Conservation (phyloP, 306 rosid species). For the Calophaca sinica region DNA sequence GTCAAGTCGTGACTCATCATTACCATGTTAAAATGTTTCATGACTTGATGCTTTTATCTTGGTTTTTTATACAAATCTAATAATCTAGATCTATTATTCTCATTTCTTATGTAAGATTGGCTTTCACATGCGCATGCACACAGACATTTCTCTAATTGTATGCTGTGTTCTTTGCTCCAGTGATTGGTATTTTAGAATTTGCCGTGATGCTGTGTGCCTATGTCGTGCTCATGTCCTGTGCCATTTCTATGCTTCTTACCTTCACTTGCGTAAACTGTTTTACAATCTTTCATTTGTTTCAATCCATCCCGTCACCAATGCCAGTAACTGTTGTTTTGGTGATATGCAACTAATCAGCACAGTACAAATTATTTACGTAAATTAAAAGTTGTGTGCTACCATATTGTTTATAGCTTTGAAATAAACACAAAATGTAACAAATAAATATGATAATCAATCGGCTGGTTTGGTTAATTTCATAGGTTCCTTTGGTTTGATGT, state of each 20-base stretch:
- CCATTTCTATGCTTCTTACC: background rate
- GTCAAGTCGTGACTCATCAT: too few species aligned
- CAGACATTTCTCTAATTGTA: background rate
- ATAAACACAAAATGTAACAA: background rate
- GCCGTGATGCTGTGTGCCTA: background rate
- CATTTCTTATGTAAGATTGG: background rate
- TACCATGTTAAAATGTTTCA: too few species aligned
- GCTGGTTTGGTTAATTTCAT: background rate
- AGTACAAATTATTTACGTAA: background rate
- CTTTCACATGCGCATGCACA: background rate
- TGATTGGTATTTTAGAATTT: background rate
- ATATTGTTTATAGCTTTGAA: background rate
- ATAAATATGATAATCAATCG: background rate
- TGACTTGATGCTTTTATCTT: too few species aligned
- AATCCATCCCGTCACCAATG: conserved; percentile 3
- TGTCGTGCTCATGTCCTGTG: conserved; percentile 4
- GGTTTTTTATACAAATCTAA: background rate
- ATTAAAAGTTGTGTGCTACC: background rate
- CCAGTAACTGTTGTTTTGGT: conserved; percentile 14
- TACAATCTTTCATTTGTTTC: background rate
- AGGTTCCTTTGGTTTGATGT: conserved; percentile 24
- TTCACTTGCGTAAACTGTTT: background rate
- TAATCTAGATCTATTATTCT: background rate
- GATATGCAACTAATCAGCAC: conserved; percentile 7
- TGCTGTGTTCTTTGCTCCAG: background rate